These are phyloP conservation scores for Dactylellina drechsleri DNA, from an alignment of 2,329 filamentous ascomycete genomes.

Conservation along the genomic window DNA sequence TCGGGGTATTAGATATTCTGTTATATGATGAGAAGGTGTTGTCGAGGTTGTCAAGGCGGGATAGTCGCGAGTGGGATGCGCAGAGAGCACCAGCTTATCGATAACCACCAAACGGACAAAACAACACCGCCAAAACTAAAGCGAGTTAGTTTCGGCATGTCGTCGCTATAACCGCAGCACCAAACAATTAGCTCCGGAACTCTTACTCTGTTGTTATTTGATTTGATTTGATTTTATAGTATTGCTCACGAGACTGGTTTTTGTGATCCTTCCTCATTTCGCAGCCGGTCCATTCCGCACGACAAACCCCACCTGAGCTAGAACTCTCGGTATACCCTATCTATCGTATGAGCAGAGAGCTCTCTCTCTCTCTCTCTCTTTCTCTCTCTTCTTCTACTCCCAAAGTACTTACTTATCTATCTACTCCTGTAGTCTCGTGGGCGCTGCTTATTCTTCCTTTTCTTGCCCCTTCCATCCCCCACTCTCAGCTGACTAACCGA, in stretches of 20 bases:
- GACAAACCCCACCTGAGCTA: not conserved
- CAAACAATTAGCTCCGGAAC: not conserved
- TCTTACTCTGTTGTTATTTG: not conserved
- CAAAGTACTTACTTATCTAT: too few species aligned
- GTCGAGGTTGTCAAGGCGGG: not conserved
- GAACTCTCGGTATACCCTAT: not conserved
- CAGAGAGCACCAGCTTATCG: conserved; percentile 15
- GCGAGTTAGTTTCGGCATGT: too few species aligned
- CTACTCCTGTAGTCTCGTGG: not conserved
- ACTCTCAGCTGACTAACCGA: not conserved
- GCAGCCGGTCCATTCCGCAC: conserved; percentile 3
- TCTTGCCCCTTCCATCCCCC: not conserved
- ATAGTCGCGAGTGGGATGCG: not conserved
- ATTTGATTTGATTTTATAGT: not conserved
- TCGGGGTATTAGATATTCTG: not conserved
- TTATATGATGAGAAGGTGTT: not conserved
- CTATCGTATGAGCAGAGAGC: not conserved
- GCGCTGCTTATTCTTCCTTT: too few species aligned
- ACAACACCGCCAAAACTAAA: too few species aligned
- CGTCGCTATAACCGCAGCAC: too few species aligned
- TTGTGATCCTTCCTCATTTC: not conserved
- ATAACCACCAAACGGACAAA: conserved; percentile 10
- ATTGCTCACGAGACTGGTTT: conserved; percentile 11
- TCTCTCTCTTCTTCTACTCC: too few species aligned
- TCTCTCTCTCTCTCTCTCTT: not conserved